Evolutionary conservation across 495 filamentous ascomycete species (phyloP).

Genomic region (Tuber borchii): DNA sequence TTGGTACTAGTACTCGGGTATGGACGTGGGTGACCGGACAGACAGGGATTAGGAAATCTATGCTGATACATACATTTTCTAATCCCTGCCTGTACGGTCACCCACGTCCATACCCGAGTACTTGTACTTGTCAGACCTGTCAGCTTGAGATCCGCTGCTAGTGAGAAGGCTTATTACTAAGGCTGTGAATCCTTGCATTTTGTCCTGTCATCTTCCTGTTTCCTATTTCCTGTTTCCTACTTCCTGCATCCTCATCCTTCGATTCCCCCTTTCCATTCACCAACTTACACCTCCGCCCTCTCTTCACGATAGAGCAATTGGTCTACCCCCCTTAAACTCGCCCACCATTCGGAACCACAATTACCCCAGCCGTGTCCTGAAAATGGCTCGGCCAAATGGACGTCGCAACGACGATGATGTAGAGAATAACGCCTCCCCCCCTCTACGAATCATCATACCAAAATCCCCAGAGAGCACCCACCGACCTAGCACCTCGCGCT

Average conservation of each 20-base stretch:
- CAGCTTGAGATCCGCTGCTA: background rate
- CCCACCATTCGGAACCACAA: constrained; percentile 4
- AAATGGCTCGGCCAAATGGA: background rate
- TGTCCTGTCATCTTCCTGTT: background rate
- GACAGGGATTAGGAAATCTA: no score
- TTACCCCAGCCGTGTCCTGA: background rate
- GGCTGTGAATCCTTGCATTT: background rate
- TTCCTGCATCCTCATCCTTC: background rate
- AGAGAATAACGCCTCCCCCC: background rate
- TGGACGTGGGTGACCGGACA: no score
- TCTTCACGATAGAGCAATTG: background rate
- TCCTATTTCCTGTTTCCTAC: background rate
- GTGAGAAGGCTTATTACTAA: background rate
- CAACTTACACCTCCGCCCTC: background rate
- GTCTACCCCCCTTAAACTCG: background rate
- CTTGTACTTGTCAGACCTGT: background rate
- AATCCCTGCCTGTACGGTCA: no score
- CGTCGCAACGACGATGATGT: background rate
- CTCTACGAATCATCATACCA: background rate
- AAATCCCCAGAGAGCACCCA: constrained; percentile 25
- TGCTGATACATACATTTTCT: no score
- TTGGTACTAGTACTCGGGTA: no score
- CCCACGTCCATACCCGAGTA: no score
- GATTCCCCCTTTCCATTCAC: background rate
- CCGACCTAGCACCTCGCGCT: constrained; percentile 26